Conservation (phyloP, 2,329 filamentous ascomycete species). For the Trichoderma arundinaceum region DNA sequence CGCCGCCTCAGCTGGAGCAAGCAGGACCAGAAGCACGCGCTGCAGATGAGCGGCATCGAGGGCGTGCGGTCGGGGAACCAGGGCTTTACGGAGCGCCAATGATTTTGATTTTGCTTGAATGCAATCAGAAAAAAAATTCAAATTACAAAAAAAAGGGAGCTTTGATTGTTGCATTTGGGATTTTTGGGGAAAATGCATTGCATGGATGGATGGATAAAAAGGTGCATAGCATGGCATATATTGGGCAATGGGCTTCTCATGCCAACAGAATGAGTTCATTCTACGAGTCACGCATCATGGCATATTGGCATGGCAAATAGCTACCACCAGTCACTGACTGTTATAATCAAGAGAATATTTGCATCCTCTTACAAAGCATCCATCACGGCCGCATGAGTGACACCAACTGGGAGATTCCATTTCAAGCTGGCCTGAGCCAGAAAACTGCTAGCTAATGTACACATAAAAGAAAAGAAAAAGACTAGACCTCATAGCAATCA, state of each 20-base stretch:
- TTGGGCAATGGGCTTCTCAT: too few relatives aligned
- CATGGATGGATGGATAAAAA: neutral
- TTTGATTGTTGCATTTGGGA: neutral
- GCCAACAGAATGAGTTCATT: too few relatives aligned
- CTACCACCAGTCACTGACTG: neutral
- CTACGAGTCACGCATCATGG: neutral
- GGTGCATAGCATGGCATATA: too few relatives aligned
- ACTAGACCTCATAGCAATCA: neutral
- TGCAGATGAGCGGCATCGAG: slow-evolving; percentile 54
- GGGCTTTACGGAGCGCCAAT: slow-evolving; percentile 50
- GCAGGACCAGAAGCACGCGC: slow-evolving; percentile 59
- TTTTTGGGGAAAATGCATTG: neutral
- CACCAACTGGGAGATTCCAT: slow-evolving; percentile 20
- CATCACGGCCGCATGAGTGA: neutral
- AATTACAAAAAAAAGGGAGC: neutral
- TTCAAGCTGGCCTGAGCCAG: slow-evolving; percentile 17
- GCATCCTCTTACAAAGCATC: too few relatives aligned
- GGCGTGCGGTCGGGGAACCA: slow-evolving; percentile 44
- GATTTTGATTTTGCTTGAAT: too few relatives aligned
- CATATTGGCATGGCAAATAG: neutral
- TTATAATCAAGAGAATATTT: too few relatives aligned
- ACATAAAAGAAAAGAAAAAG: neutral
- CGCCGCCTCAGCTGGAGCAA: slow-evolving; percentile 59
- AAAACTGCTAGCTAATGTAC: slow-evolving; percentile 27
- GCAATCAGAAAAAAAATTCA: neutral